Base-by-base conservation (phyloP, 495 filamentous ascomycete genomes). In the Penicillium soppii region DNA sequence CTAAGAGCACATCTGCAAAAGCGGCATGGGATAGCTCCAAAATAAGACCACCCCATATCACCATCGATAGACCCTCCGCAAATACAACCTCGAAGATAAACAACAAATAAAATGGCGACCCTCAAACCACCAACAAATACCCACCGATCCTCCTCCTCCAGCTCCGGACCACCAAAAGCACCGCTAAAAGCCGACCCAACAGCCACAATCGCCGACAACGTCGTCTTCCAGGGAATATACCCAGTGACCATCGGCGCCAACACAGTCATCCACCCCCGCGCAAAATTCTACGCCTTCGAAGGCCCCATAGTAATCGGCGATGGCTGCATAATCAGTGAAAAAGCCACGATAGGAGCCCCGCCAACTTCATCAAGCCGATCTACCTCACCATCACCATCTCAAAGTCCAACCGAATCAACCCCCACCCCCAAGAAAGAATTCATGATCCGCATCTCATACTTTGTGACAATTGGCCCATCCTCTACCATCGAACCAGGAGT, bases 181-280 rank as follows among this genome's bases (percentile, higher is more conserved):
- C 85, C 88, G 10, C 76, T 88, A 53, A 79, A 81, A 61, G 82
- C 90, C 61, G 82, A 90, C 50, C 76, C 86, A 3, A 80, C 77
- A 20, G 76, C 88, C 50, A 82, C 83, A 37, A 85, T 96, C 63
- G 80, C 90, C 61, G 88, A 92, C 55, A 82, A 82, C n/a, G 87
- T 85, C 6, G 59, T 83, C 7, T 74, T 95, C 50, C 82, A 82
- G 5, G 91, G 91, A 20, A 83, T 78, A 3, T 75, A 91, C 68
- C 77, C 78, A 13, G 87, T 96, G 49, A 81, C 76, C 35, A 82
- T 95, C 57, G 82, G 82, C 51, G 70, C 81, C 27, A 82, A 88
- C 62, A 84, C 81, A 13, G 81, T 96, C n/a, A 73, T 96, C 48
- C 91, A 96, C 69, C 91, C 91, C 1, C 87, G 90, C 49, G 79